These are phyloP conservation scores for Kodamaea sp. DNA, from an alignment of 1,139 yeast species.

Conservation along the genomic window DNA sequence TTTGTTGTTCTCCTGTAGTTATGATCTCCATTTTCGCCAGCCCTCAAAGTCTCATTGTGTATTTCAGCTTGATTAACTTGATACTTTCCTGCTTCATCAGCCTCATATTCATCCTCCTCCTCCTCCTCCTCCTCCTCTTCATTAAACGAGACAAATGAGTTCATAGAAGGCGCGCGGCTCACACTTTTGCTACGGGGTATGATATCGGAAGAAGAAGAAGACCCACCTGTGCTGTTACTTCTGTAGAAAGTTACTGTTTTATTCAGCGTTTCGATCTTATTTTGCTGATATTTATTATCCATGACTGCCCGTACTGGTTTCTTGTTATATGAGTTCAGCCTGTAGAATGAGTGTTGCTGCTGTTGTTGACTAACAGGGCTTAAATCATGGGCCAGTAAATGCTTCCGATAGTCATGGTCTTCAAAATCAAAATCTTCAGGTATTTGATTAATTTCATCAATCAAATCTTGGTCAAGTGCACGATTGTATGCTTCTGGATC, in stretches of 20 bases:
- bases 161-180: slow-evolving; percentile 29
- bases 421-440: slow-evolving; percentile 62
- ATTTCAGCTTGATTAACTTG: no score
- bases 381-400: background rate
- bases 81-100: background rate
- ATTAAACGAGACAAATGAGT: slow-evolving; percentile 24
- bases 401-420: slow-evolving; percentile 21
- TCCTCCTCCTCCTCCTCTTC: slow-evolving; percentile 20
- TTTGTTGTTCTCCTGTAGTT: background rate
- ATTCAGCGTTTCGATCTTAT: slow-evolving; percentile 46
- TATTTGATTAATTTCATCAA: slow-evolving; percentile 54
- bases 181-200: slow-evolving; percentile 16
- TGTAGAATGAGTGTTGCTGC: slow-evolving; percentile 13
- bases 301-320: slow-evolving; percentile 30
- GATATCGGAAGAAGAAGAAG: slow-evolving; percentile 13
- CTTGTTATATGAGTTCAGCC: slow-evolving; percentile 39
- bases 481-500: slow-evolving; percentile 13
- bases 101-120: slow-evolving; percentile 6
- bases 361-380: background rate
- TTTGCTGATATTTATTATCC: slow-evolving; percentile 26
- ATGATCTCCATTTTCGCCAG: no score
- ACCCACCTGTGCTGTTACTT: slow-evolving; percentile 23
- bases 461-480: slow-evolving; percentile 31
- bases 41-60: no score
- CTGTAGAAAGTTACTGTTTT: slow-evolving; percentile 58